These are phyloP conservation scores for Trichoderma atroviride DNA, from an alignment of 2,329 filamentous ascomycete species.

Conservation along the genomic window DNA sequence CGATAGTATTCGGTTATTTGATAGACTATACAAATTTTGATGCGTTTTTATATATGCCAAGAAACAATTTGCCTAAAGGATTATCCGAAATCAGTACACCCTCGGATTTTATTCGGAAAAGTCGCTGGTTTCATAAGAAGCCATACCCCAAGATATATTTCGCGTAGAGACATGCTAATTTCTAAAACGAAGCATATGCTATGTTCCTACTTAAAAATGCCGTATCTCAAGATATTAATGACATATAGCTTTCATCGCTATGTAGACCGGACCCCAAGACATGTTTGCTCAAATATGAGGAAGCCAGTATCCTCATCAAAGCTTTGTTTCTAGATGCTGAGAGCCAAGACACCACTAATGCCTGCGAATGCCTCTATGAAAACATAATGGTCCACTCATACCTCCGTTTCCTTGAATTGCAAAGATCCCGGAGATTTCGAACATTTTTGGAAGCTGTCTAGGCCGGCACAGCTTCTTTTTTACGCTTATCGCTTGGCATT, in stretches of 20 bases:
- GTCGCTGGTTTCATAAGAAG: neutral
- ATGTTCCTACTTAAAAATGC: neutral
- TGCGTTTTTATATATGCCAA: neutral
- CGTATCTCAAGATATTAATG: neutral
- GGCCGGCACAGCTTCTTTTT: neutral
- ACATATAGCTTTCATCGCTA: no score
- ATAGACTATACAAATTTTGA: neutral
- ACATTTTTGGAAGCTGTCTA: slow-evolving; percentile 15
- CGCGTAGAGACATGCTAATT: neutral
- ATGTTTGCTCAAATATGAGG: neutral
- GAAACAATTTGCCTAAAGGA: neutral
- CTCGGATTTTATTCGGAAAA: neutral
- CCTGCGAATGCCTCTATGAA: neutral
- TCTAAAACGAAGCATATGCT: neutral
- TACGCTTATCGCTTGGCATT: slow-evolving; percentile 21
- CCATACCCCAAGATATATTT: neutral
- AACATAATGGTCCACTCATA: neutral
- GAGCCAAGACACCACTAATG: neutral
- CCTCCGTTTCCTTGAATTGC: neutral
- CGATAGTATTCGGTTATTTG: neutral
- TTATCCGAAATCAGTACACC: neutral
- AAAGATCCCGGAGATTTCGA: neutral
- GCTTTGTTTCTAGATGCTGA: neutral
- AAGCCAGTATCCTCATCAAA: neutral
- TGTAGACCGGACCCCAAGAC: no score